Conservation (phyloP, 495 filamentous ascomycete species). For the Aspergillus asperescens region DNA sequence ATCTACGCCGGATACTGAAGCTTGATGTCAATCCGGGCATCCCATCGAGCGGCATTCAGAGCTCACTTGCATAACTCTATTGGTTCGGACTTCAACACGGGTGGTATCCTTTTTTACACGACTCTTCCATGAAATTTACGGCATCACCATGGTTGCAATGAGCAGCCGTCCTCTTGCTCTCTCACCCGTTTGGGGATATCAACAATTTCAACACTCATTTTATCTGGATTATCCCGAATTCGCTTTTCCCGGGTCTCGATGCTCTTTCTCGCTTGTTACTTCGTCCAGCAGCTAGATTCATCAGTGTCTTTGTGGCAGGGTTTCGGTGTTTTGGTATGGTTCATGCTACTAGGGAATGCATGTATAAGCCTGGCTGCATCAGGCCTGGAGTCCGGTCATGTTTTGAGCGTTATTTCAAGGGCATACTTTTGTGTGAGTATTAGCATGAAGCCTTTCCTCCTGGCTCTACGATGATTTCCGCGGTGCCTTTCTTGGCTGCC, state of each 20-base stretch:
- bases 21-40: conserved; percentile 34
- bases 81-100: conserved; percentile 4
- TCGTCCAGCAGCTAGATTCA: conserved; percentile 3
- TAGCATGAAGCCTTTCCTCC: neutral
- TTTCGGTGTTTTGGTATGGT: conserved; percentile 17
- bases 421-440: conserved; percentile 7
- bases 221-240: neutral
- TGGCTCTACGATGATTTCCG: neutral
- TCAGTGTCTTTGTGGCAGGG: conserved; percentile 11
- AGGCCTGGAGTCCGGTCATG: conserved; percentile 21
- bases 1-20: conserved; percentile 51
- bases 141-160: neutral
- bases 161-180: neutral
- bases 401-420: conserved; percentile 14
- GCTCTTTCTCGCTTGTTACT: neutral
- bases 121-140: neutral
- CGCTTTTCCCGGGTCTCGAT: neutral
- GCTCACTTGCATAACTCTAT: conserved; percentile 32
- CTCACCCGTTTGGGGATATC: neutral
- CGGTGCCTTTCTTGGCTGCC: conserved; percentile 3
- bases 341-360: conserved; percentile 11
- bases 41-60: conserved; percentile 31
- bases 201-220: neutral
- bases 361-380: conserved; percentile 22
- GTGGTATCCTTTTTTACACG: neutral